Evolutionary conservation across 495 filamentous ascomycete species (phyloP).

Genomic region (Tetracladium marchalianum): DNA sequence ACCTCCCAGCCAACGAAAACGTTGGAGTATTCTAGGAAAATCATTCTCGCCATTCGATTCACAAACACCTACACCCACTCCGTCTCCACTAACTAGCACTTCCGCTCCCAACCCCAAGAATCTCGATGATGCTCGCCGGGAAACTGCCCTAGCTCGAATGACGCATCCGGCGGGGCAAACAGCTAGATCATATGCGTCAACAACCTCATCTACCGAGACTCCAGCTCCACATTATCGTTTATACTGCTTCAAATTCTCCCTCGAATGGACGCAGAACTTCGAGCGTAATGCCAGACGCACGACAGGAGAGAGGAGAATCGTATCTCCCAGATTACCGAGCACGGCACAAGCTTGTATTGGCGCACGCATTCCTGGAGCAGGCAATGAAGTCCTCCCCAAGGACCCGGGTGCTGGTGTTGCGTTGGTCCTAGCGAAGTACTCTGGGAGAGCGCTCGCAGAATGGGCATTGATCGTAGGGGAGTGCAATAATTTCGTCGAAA

Average conservation of each 20-base stretch:
- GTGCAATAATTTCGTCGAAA: conserved; percentile 85
- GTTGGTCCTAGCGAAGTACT: conserved; percentile 47
- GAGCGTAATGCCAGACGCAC: conserved; percentile 28
- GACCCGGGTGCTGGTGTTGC: conserved; percentile 7
- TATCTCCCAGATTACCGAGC: conserved; percentile 65
- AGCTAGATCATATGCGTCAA: conserved; percentile 2
- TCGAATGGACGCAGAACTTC: conserved; percentile 47
- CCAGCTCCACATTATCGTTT: conserved; percentile 32
- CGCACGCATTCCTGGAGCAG: conserved; percentile 7
- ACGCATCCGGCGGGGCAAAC: conserved; percentile 19
- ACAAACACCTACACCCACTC: conserved; percentile 12
- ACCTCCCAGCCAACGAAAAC: conserved; percentile 38
- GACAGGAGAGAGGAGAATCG: conserved; percentile 47
- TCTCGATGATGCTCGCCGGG: conserved; percentile 17
- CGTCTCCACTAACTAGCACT: conserved; percentile 33
- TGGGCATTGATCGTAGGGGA: conserved; percentile 80
- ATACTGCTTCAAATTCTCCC: conserved; percentile 68
- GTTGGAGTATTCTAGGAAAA: conserved; percentile 61
- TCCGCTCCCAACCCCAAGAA: conserved; percentile 14
- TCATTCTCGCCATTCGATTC: conserved; percentile 44
- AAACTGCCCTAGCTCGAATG: conserved; percentile 20
- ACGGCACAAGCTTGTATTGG: conserved; percentile 35
- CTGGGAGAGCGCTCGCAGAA: conserved; percentile 82
- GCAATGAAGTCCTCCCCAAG: conserved; percentile 7
- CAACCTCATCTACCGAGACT: conserved; percentile 25